Base-by-base conservation (phyloP, 495 filamentous ascomycete genomes). In the Aspergillus avenaceus region DNA sequence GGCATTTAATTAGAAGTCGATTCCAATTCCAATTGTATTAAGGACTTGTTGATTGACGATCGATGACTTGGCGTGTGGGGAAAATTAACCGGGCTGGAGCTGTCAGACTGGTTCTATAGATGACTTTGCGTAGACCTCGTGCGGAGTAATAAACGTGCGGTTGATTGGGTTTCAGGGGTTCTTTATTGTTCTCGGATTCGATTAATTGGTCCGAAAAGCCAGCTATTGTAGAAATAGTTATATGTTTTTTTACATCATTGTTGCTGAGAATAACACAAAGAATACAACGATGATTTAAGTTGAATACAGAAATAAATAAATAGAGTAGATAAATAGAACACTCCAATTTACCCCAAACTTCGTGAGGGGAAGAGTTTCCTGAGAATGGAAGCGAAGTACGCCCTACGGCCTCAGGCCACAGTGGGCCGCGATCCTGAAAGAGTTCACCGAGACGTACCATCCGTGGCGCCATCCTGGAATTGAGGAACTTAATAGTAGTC, bases 321-420 rank as follows among this genome's bases (percentile, higher is more conserved):
- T 12, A 13, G 22, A 25, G 25, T 13, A 43, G 41, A 2, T 13
- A 24, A 3, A 42, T 3, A 14, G 13, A 12, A 34, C n/a, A n/a
- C 38, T 49, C 24, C 26, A 47, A 43, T 23, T 66, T 68, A 64
- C 66, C 63, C 69, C 62, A 66, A 70, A 50, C 62, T 37, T 45
- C 56, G 54, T 62, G 67, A 67, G 69, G 69, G 69, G 64, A 65
- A 67, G 66, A 38, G 24, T 8, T 7, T 38, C 21, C 34, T n/a
- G 1, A 19, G 21, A 38, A 3, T 14, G 34, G 16, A 19, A 38
- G 5, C 16, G 16, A 18, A 21, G 16, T 19, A 8, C 13, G 45
- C 44, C 23, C 38, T 42, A 48, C 42, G 56, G 59, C 48, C 49
- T 50, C 50, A 57, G 54, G 46, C 55, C 55, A 53, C 48, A 11